Evolutionary conservation across 495 filamentous ascomycete genomes (phyloP), one percentile per base, ranked within the genome.

Genomic region (Aspergillus ellipticus): DNA sequence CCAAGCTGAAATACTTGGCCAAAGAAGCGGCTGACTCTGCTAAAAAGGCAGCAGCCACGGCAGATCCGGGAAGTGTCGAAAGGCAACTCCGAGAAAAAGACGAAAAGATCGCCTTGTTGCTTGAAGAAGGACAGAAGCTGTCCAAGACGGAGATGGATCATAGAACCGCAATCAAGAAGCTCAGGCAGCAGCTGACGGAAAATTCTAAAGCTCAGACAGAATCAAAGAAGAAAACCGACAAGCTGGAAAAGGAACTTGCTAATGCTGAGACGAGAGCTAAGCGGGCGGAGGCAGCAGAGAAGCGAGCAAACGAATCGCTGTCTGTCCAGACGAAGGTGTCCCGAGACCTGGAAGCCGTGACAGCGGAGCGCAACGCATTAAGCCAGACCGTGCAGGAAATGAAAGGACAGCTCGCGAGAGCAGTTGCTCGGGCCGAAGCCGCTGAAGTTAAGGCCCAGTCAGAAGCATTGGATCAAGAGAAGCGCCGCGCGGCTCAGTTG

Each of bases 51-150:
- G 85, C 82, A 3, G 70, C 79, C 4, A 75, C 78, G 16, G 83
- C 87, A 2, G 74, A 83, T 8, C 66, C 82, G 0, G 85, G 86
- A 2, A 89, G 83, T 57, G 29, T 73, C 5, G 89, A 96, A 51
- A 89, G 85, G 66, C 89, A 88, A 62, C 71, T 96, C 8, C 85
- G 89, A 8, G 91, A 94, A 64, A 93, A 92, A 56, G 90, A 97
- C 57, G 90, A 93, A 60, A 87, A 89, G 59, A 94, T 97, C 54
- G 89, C 90, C 5, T 76, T 92, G 41, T 74, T 98, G 13, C 86
- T 98, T 71, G 86, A 95, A 63, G 94, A 98, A 71, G 94, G 95
- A 0, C 90, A 96, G 65, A 92, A 89, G 56, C 79, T 97, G 10
- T 89, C 88, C 3, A 89, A 87, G 61, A 86, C 84, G 15, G 94